Evolutionary conservation across 768 basidiomycete genomes (phyloP), one percentile per base, ranked within the genome.

Genomic region (Pisolithus sp.): DNA sequence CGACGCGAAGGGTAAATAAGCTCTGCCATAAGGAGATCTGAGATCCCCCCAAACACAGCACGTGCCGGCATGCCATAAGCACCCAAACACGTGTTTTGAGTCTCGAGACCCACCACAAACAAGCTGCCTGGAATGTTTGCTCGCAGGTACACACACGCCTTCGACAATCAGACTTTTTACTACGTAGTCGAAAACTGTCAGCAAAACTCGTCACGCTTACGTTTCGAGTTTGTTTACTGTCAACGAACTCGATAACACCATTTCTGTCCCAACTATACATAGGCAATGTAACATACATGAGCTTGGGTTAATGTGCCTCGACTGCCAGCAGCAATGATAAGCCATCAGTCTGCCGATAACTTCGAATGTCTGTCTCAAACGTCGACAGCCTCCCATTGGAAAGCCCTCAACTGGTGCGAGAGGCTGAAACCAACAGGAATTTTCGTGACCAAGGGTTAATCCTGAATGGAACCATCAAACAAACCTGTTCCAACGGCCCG

Each of bases 31-130:
- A 53, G 28, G 23, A 23, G 31, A 67, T 69, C 65, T 69, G 18
- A 67, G 67, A 69, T 67, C 57, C 46, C 26, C 23, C 31, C 31
- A 54, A 24, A 45, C 52, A 57, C 65, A 58, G 66, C 43, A 51
- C 52, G 46, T 30, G 46, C 31, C 48, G 48, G 44, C 18, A 26
- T 18, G 17, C 20, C 43, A 28, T 28, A 24, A 17, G 3, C 23
- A 28, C 23, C 15, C 5, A 30, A 30, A 23, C 47, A 55, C 43
- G 46, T 49, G 52, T 23, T 12, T 17, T 12, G 15, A n/a, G 26
- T 40, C 26, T 46, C 18, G 8, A 38, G 21, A 13, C 4, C 4
- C 26, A 26, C 7, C n/a, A 41, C 40, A 23, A 41, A 18, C 40
- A 7, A 20, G 3, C 23, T 41, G n/a, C n/a, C 40, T 41, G 40